Conservation (phyloP, 495 filamentous ascomycete genomes). For the Lichenothelia convexa region DNA sequence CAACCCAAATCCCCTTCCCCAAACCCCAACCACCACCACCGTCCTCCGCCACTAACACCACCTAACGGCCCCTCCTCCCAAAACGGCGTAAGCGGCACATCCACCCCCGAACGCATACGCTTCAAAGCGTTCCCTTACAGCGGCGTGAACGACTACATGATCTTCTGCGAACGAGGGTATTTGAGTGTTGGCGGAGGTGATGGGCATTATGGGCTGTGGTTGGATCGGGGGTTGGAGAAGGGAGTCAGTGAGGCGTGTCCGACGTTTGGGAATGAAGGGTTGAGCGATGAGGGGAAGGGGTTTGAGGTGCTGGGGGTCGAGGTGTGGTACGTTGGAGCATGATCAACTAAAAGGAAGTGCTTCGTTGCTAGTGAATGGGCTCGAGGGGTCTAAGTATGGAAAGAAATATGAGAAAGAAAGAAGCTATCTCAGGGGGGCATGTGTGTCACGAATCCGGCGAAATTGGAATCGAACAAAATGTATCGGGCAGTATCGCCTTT, state of each 20-base stretch:
- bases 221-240: conserved; percentile 72
- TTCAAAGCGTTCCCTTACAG: conserved; percentile 97
- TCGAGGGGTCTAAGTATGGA: too few relatives aligned
- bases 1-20: conserved; percentile 12
- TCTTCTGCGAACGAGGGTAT: conserved; percentile 76
- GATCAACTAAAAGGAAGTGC: too few relatives aligned
- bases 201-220: conserved; percentile 82
- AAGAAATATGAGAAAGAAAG: too few relatives aligned
- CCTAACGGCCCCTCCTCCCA: conserved; percentile 9
- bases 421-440: too few relatives aligned
- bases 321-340: conserved; percentile 66
- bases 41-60: too few relatives aligned
- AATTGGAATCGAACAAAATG: too few relatives aligned
- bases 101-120: conserved; percentile 48
- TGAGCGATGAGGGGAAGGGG: conserved; percentile 88
- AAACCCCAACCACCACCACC: too few relatives aligned
- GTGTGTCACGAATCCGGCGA: too few relatives aligned
- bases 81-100: conserved; percentile 17
- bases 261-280: conserved; percentile 87
- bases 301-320: conserved; percentile 88
- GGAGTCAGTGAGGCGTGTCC: conserved; percentile 65
- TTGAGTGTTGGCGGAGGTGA: conserved; percentile 76
- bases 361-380: too few relatives aligned
- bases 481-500: too few relatives aligned
- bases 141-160: conserved; percentile 90